A percentile compares a stretch with the other conserved stretches of the same genome.
These are phyloP conservation scores for Toxoplasma gondii DNA, from an alignment of 169 alveolate species.

Conservation along the genomic window DNA sequence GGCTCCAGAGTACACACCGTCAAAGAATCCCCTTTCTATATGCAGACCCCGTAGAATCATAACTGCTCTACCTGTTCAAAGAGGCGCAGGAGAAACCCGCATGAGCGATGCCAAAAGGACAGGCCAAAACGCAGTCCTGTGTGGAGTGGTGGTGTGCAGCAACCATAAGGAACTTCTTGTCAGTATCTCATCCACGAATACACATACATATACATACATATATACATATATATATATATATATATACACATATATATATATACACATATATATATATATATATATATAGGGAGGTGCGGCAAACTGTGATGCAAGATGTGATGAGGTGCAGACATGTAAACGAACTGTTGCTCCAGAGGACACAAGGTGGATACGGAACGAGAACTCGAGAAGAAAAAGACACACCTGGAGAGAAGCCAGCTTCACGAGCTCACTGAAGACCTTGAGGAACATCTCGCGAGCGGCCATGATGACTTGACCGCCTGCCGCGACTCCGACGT, in stretches of 20 bases:
- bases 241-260: background rate
- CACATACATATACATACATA: conserved; percentile 11
- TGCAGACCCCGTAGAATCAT: background rate
- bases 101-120: too few relatives aligned
- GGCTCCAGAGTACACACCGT: background rate
- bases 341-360: too few relatives aligned
- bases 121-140: too few relatives aligned
- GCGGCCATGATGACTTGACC: conserved; percentile 79
- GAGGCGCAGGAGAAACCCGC: too few relatives aligned
- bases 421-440: conserved; percentile 78
- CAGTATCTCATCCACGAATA: background rate
- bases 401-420: conserved; percentile 87
- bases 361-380: too few relatives aligned
- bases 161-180: too few relatives aligned
- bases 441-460: conserved; percentile 73
- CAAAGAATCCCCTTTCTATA: background rate
- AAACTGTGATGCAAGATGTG: too few relatives aligned
- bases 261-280: background rate
- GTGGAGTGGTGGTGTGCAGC: too few relatives aligned
- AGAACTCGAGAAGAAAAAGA: background rate
- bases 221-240: background rate
- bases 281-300: background rate
- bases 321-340: too few relatives aligned
- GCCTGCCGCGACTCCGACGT: conserved; percentile 79
- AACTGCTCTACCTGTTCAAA: too few relatives aligned